Percentiles rank a stretch among this genome's conserved stretches.
phyloP scores from a whole-genome alignment of 768 basidiomycete species.

The Austroboletus festivus region DNA sequence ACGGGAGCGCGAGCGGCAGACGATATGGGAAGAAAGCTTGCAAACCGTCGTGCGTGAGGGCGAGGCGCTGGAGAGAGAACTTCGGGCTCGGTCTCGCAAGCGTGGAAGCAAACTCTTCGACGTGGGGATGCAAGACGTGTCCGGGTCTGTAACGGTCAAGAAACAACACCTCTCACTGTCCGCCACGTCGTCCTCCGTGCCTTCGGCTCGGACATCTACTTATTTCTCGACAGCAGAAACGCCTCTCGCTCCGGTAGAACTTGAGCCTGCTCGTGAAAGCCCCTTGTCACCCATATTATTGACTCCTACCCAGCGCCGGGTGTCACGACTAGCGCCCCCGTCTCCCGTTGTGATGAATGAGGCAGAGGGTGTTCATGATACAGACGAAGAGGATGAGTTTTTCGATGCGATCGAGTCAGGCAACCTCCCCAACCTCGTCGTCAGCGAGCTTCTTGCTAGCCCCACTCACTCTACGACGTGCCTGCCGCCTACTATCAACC shows the following conservation, averaged over 20 bases:
- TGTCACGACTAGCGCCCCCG: conserved; percentile 13
- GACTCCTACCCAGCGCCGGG: conserved; percentile 25
- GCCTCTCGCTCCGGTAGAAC: conserved; percentile 11
- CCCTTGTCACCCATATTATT: conserved; percentile 10
- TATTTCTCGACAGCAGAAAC: conserved; percentile 25
- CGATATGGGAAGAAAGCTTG: conserved; percentile 88
- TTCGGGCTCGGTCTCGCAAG: conserved; percentile 57
- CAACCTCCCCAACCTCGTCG: conserved; percentile 69
- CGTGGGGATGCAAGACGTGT: conserved; percentile 22
- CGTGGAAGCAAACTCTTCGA: conserved; percentile 59
- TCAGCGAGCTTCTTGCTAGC: conserved; percentile 60
- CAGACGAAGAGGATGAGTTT: conserved; percentile 92
- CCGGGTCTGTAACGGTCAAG: conserved; percentile 17
- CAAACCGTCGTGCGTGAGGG: conserved; percentile 84
- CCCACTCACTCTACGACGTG: conserved; percentile 35
- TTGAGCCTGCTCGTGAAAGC: neutral
- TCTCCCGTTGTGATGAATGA: conserved; percentile 23
- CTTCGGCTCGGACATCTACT: conserved; percentile 18
- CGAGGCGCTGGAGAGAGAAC: conserved; percentile 76
- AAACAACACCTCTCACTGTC: conserved; percentile 20
- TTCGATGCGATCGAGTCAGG: conserved; percentile 94
- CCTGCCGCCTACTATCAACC: conserved; percentile 35
- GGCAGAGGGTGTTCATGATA: conserved; percentile 41
- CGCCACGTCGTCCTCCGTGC: conserved; percentile 4
- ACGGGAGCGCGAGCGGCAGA: conserved; percentile 59